A percentile compares a stretch with the other conserved stretches of the same genome.
Conservation (phyloP, 176 grass and related monocot genomes). For the Musa acuminata region DNA sequence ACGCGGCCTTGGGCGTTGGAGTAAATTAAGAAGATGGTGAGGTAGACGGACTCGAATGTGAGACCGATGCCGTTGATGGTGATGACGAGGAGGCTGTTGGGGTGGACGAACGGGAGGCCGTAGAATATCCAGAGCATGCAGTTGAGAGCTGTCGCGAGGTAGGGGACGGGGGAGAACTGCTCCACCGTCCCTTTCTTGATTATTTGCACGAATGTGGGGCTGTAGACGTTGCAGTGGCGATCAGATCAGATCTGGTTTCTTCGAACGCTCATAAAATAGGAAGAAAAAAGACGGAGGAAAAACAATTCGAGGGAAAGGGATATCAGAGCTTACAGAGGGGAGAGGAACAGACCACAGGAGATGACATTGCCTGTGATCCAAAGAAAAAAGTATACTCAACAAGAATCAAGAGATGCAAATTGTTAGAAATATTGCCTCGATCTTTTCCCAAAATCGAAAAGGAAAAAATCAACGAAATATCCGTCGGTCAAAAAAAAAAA, state of each 20-base stretch:
- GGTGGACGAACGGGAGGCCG: constrained; percentile 74
- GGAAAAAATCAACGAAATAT: no score
- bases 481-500: no score
- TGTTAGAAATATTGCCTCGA: no score
- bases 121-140: constrained; percentile 83
- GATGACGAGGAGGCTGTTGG: constrained; percentile 66
- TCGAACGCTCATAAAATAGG: background rate
- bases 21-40: constrained; percentile 55
- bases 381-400: background rate
- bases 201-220: constrained; percentile 56
- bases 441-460: no score
- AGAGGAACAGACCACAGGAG: constrained; percentile 73
- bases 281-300: no score
- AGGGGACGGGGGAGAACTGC: constrained; percentile 62
- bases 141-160: constrained; percentile 84
- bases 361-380: constrained; percentile 51
- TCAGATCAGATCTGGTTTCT: no score
- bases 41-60: constrained; percentile 45
- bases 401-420: no score
- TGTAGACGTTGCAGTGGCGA: background rate
- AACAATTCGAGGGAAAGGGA: background rate
- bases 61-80: constrained; percentile 76
- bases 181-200: constrained; percentile 41
- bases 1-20: constrained; percentile 33
- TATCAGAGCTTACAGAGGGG: constrained; percentile 39